Percentiles rank a stretch among this genome's conserved stretches.
phyloP scores from a whole-genome alignment of 139 green algal species.

The Spirogloea muscicola region DNA sequence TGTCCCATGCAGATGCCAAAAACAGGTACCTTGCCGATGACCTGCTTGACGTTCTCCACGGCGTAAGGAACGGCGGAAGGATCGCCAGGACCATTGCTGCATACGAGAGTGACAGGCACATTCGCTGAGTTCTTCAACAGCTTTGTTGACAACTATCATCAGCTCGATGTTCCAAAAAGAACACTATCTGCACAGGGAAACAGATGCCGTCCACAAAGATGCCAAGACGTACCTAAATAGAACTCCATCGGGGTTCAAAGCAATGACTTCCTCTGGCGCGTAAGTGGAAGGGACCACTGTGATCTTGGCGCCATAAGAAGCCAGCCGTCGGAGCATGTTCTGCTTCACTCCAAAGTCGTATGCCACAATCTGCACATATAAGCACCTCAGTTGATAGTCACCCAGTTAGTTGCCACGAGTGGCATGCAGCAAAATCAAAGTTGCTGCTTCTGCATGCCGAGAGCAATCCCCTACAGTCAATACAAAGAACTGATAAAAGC shows the following conservation, averaged over 20 bases:
- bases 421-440: too few relatives aligned
- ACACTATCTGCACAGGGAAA: conserved; percentile 74
- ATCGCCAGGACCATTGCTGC: conserved; percentile 77
- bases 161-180: too few relatives aligned
- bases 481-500: too few relatives aligned
- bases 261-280: conserved; percentile 73
- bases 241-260: conserved; percentile 93
- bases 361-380: conserved; percentile 72
- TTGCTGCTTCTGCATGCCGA: too few relatives aligned
- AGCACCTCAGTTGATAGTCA: too few relatives aligned
- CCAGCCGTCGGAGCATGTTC: conserved; percentile 96
- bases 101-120: too few relatives aligned
- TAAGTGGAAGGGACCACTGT: conserved; percentile 88
- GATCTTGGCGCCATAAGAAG: conserved; percentile 85
- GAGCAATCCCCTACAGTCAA: too few relatives aligned
- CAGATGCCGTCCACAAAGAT: neutral
- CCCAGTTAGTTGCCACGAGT: too few relatives aligned
- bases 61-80: conserved; percentile 94
- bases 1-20: conserved; percentile 99
- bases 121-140: too few relatives aligned
- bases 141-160: too few relatives aligned
- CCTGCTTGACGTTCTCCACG: conserved; percentile 82
- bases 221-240: conserved; percentile 73
- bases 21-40: conserved; percentile 89
- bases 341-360: conserved; percentile 99